Evolutionary conservation across 139 green algal genomes (phyloP), one percentile per base, ranked within the genome.

Genomic region (Desmodesmus armatus): DNA sequence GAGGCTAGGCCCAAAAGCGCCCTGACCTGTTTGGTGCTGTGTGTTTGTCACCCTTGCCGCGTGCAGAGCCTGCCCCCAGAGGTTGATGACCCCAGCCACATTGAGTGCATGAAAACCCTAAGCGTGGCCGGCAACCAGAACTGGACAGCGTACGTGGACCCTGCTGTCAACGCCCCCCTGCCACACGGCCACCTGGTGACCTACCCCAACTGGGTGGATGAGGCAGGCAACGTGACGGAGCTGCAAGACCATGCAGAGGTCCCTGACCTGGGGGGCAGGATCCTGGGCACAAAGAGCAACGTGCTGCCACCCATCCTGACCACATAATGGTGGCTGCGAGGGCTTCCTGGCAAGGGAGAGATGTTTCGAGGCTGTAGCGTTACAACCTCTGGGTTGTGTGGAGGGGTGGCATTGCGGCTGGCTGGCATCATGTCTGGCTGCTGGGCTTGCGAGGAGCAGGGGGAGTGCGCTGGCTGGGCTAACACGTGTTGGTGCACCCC

Each of bases 141-240:
- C 65, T 85, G 79, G 65, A 44, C 65, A 19, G 47, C 79, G 5
- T 85, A 65, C 33, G 62, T 27, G 11, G 62, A 62, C 3, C n/a
- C 43, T 17, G 79, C 77, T 43, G 27, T 25, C n/a, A 21, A 31
- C 29, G 72, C 13, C n/a, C 65, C 63, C 31, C 62, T 85, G 79
- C 79, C 79, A 9, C 29, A 77, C 25, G 79, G 79, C 3, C 79
- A 85, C 79, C 79, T 85, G n/a, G 60, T 85, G 79, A 74, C 41
- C 7, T 85, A 85, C 43, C 79, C 79, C 31, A 77, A 39, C 69
- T 66, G 62, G 63, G 53, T 58, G 5, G 39, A 51, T 23, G 37
- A 23, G 25, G 27, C n/a, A 63, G 76, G 76, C 39, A 33, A n/a
- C 11, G 79, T 85, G 31, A 17, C 19, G 17, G 5, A 63, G 31